Percentiles rank a stretch among this genome's conserved stretches.
Evolutionary conservation across 2,329 filamentous ascomycete genomes (phyloP).

Genomic region (Phaeosphaeriaceae sp.): DNA sequence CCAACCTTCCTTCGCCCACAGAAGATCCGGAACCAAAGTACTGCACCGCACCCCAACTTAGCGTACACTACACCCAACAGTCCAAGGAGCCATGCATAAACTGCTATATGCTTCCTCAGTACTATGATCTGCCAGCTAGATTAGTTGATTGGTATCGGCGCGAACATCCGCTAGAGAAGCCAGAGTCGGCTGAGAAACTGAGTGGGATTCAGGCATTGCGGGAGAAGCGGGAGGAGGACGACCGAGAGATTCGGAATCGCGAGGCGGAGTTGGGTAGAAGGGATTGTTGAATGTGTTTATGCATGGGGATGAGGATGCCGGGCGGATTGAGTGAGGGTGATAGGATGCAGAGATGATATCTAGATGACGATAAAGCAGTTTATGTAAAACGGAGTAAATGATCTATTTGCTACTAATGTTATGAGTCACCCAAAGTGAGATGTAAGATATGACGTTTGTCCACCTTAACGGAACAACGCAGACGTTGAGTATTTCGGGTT

Average conservation of each 20-base stretch:
- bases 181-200: conserved; percentile 25
- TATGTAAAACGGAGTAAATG: no score
- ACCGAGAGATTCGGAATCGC: background rate
- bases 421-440: no score
- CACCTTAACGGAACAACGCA: no score
- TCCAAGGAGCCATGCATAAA: conserved; percentile 29
- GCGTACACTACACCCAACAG: conserved; percentile 15
- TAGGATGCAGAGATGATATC: background rate
- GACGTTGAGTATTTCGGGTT: no score
- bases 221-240: conserved; percentile 13
- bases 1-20: no score
- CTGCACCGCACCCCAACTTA: conserved; percentile 18
- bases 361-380: background rate
- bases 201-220: conserved; percentile 26
- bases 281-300: background rate
- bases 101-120: conserved; percentile 32
- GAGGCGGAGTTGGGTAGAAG: background rate
- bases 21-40: no score
- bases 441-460: no score
- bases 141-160: conserved; percentile 27
- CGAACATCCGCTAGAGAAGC: conserved; percentile 20
- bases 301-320: background rate
- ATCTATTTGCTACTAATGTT: no score
- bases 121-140: conserved; percentile 6
- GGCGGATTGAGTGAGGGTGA: background rate